Evolutionary conservation across 2,329 filamentous ascomycete species (phyloP).

Genomic region (Arthroderma sp.): DNA sequence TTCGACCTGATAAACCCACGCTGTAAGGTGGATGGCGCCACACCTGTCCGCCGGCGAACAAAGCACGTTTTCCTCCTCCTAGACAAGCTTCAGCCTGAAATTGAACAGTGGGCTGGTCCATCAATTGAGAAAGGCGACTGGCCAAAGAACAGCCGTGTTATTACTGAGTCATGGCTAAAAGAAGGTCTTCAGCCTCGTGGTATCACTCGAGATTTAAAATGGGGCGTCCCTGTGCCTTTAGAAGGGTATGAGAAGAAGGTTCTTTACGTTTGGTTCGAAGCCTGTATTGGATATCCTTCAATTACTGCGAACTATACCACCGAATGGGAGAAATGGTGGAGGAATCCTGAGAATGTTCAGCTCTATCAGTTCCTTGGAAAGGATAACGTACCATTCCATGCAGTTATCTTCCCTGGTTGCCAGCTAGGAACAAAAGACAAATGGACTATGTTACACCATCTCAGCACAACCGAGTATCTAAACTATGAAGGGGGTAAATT

Average conservation of each 20-base stretch:
- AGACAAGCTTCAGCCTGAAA: conserved; percentile 65
- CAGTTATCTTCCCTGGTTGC: conserved; percentile 70
- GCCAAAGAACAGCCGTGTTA: conserved; percentile 35
- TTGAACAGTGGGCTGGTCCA: conserved; percentile 65
- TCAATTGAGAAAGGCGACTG: conserved; percentile 56
- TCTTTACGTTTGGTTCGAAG: conserved; percentile 76
- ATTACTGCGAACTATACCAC: conserved; percentile 74
- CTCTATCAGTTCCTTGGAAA: conserved; percentile 88
- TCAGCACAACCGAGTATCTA: conserved; percentile 71
- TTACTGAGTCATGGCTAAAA: conserved; percentile 40
- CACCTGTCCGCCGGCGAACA: conserved; percentile 66
- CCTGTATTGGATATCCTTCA: conserved; percentile 73
- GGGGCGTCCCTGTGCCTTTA: conserved; percentile 51
- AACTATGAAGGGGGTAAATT: conserved; percentile 77
- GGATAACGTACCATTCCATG: conserved; percentile 66
- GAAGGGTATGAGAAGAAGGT: conserved; percentile 56
- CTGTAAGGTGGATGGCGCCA: conserved; percentile 81
- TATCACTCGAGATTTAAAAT: conserved; percentile 76
- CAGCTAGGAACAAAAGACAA: conserved; percentile 68
- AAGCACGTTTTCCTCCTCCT: conserved; percentile 86
- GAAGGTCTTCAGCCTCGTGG: conserved; percentile 68
- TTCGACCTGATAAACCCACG: conserved; percentile 69
- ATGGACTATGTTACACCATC: conserved; percentile 72
- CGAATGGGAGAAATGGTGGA: conserved; percentile 83
- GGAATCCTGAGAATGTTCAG: conserved; percentile 64